These are phyloP conservation scores for Chernovozyma aurita DNA, from an alignment of 1,139 yeast genomes.

Conservation along the genomic window DNA sequence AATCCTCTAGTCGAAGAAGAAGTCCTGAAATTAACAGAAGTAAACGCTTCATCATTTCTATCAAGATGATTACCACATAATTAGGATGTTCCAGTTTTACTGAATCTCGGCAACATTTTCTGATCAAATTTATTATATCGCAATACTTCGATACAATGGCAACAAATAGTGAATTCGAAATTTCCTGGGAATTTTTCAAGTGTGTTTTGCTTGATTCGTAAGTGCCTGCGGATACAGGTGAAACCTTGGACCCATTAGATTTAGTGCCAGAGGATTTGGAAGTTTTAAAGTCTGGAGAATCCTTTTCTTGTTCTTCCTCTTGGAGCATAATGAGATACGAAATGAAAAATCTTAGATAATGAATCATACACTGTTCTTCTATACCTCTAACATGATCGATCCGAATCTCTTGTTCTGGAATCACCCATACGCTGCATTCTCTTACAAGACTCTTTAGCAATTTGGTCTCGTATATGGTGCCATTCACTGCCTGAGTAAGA, in stretches of 20 bases:
- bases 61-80: constrained; percentile 24
- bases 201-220: background rate
- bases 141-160: background rate
- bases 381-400: constrained; percentile 15
- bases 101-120: background rate
- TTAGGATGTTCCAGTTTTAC: constrained; percentile 4
- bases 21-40: constrained; percentile 24
- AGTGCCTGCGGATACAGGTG: too few species aligned
- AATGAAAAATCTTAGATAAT: constrained; percentile 28
- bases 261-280: constrained; percentile 1
- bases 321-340: constrained; percentile 31
- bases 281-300: too few species aligned
- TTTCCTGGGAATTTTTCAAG: background rate
- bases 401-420: background rate
- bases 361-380: constrained; percentile 26
- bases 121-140: background rate
- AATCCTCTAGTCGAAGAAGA: constrained; percentile 2
- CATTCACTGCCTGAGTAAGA: constrained; percentile 1
- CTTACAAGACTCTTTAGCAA: constrained; percentile 1
- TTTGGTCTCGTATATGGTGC: background rate
- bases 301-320: constrained; percentile 28
- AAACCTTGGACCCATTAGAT: background rate
- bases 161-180: background rate
- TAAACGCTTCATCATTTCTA: constrained; percentile 29
- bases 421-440: constrained; percentile 6